Conservation (phyloP, 345 rosid species). For the Lagerstroemia speciosa region DNA sequence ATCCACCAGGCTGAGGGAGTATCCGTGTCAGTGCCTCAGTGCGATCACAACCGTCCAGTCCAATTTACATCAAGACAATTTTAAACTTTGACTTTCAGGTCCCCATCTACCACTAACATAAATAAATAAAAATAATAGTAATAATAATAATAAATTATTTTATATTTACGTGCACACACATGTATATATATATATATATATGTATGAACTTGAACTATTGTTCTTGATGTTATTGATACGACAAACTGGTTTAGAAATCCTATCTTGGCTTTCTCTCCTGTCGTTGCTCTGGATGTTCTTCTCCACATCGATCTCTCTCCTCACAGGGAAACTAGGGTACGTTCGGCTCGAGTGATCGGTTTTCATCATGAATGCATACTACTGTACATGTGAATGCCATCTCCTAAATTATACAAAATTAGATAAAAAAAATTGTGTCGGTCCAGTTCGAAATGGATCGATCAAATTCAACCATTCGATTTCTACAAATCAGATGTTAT, state of each 20-base stretch:
- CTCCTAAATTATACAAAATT: too few relatives aligned
- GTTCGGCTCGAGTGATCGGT: too few relatives aligned
- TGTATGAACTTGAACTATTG: background rate
- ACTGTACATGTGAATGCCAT: too few relatives aligned
- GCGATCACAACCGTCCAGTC: constrained; percentile 50
- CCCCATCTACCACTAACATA: constrained; percentile 10
- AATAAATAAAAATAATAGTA: background rate
- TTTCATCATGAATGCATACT: too few relatives aligned
- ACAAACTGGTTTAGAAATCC: constrained; percentile 15
- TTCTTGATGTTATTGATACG: constrained; percentile 22
- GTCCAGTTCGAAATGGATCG: too few relatives aligned
- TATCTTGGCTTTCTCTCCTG: constrained; percentile 37
- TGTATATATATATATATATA: background rate
- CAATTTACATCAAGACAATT: constrained; percentile 41
- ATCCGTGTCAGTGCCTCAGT: constrained; percentile 31
- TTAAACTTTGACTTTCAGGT: constrained; percentile 49
- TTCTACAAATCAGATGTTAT: too few relatives aligned
- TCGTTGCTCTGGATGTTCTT: constrained; percentile 16
- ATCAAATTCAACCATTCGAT: too few relatives aligned
- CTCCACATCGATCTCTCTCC: too few relatives aligned
- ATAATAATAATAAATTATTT: too few relatives aligned
- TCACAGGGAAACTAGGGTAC: too few relatives aligned
- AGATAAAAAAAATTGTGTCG: too few relatives aligned
- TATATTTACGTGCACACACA: too few relatives aligned
- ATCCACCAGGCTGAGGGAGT: constrained; percentile 20